Base-by-base conservation (phyloP, 352 stramenopile genomes). In the Pythium rhizo-oryzae region DNA sequence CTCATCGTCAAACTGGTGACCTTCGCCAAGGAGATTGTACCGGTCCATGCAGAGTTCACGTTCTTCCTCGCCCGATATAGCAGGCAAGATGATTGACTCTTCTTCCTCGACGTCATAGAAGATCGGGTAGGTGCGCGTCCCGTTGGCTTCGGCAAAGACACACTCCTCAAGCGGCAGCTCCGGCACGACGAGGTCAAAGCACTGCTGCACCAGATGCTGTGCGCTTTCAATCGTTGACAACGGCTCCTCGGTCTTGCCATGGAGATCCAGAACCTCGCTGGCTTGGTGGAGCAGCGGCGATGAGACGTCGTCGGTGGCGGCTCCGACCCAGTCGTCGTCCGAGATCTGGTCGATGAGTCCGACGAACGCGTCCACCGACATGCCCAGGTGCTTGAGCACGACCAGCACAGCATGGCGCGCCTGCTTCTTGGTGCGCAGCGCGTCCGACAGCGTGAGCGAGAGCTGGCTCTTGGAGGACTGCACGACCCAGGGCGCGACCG, bases 131-230 rank as follows among this genome's bases (percentile, higher is more conserved):
- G 46, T 57, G 2, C 81, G 66, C 18, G 59, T 71, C 13, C 79
- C 77, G 44, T 83, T 69, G 16, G 63, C 53, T 59, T 90, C 81
- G 0, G 81, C 78, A 52, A 90, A 77, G 39, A 78, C 44, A 30
- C 81, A 90, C 21, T 73, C 65, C 0, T 76, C 61, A 21, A 86
- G 47, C 12, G 79, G 65, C 2, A 85, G 54, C 41, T 87, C 78
- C 0, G 63, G 28, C 5, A 90, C 59, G 0, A 67, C 65, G 28
- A 90, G 72, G 41, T 90, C 81, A 30, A 90, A 90, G 53, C 81
- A 90, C 54, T 86, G 79, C 59, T 90, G 81, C 23, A 87, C 79
- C 25, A 90, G 68, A 49, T 81, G 74, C 53, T 86, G 78, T 23
- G 74, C 74, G 37, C 69, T 66, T 30, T 79, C 72, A 15, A 70